These are phyloP conservation scores for Cyclocybe aegerita DNA, from an alignment of 768 basidiomycete species.

Conservation along the genomic window DNA sequence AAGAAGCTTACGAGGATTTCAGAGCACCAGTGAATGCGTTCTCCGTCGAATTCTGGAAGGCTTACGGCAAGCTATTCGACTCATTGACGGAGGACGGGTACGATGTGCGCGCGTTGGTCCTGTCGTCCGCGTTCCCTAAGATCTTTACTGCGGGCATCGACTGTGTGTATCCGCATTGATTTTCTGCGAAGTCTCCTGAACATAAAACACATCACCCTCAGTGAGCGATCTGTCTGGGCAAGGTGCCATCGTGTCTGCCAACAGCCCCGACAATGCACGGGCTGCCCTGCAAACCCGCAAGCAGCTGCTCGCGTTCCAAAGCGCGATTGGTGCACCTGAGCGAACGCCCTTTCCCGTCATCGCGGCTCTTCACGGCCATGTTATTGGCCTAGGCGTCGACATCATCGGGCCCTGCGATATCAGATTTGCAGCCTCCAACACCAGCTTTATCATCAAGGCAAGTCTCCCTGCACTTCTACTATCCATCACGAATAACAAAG, in stretches of 20 bases:
- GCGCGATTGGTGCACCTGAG: conserved; percentile 53
- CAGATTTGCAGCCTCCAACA: too few species aligned
- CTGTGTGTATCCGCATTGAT: conserved; percentile 38
- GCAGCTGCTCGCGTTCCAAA: conserved; percentile 62
- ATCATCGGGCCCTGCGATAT: conserved; percentile 23
- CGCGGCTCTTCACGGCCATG: conserved; percentile 68
- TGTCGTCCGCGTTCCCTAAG: conserved; percentile 70
- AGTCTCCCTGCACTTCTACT: too few species aligned
- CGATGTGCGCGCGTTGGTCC: conserved; percentile 69
- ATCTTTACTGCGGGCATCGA: conserved; percentile 86
- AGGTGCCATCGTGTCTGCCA: conserved; percentile 18
- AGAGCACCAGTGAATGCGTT: conserved; percentile 74
- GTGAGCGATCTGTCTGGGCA: conserved; percentile 30
- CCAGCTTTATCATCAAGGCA: too few species aligned
- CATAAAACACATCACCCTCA: conserved; percentile 6
- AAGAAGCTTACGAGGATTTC: neutral
- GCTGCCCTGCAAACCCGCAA: conserved; percentile 47
- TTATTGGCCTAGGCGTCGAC: conserved; percentile 42
- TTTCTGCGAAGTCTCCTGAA: neutral
- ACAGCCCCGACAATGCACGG: conserved; percentile 48
- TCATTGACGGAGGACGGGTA: conserved; percentile 43
- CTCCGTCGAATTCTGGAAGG: conserved; percentile 65
- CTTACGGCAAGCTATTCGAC: conserved; percentile 64
- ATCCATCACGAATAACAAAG: neutral
- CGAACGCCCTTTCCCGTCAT: conserved; percentile 14